Percentiles rank a stretch among this genome's conserved stretches.
Conservation (phyloP, 2,329 filamentous ascomycete genomes). For the Paraphaeosphaeria sporulosa region DNA sequence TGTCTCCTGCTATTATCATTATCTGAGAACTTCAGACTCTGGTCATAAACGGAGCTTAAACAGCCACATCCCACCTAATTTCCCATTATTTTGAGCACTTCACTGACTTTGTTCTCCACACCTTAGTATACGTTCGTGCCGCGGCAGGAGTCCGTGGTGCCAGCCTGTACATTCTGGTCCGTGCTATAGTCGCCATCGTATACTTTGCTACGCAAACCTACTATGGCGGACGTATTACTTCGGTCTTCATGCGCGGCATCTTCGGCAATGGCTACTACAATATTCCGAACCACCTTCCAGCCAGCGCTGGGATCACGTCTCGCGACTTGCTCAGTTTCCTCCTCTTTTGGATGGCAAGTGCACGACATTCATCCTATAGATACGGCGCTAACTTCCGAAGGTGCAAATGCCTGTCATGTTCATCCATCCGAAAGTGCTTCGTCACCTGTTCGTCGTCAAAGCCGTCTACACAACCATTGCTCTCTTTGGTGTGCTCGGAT, state of each 20-base stretch:
- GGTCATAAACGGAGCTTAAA: no score
- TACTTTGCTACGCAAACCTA: constrained; percentile 31
- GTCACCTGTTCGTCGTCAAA: constrained; percentile 8
- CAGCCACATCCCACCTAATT: no score
- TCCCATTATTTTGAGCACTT: no score
- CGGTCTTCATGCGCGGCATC: constrained; percentile 29
- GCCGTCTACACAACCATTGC: constrained; percentile 6
- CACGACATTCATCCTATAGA: background rate
- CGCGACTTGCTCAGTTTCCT: constrained; percentile 7
- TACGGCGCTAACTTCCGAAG: background rate
- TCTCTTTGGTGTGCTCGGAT: constrained; percentile 7
- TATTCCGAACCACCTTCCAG: background rate
- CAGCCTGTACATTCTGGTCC: constrained; percentile 28
- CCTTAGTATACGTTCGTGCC: constrained; percentile 28
- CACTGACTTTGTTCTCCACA: no score
- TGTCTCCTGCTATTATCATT: no score
- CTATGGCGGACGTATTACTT: constrained; percentile 29
- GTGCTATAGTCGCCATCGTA: constrained; percentile 28
- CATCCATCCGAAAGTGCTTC: constrained; percentile 5
- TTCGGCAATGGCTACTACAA: constrained; percentile 28
- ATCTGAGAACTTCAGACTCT: no score
- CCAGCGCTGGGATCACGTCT: constrained; percentile 6
- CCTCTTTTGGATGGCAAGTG: constrained; percentile 4
- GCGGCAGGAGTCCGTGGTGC: constrained; percentile 28
- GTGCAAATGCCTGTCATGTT: constrained; percentile 8